These are phyloP conservation scores for Cymbomonas tetramitiformis DNA, from an alignment of 139 green algal genomes.

Conservation along the genomic window DNA sequence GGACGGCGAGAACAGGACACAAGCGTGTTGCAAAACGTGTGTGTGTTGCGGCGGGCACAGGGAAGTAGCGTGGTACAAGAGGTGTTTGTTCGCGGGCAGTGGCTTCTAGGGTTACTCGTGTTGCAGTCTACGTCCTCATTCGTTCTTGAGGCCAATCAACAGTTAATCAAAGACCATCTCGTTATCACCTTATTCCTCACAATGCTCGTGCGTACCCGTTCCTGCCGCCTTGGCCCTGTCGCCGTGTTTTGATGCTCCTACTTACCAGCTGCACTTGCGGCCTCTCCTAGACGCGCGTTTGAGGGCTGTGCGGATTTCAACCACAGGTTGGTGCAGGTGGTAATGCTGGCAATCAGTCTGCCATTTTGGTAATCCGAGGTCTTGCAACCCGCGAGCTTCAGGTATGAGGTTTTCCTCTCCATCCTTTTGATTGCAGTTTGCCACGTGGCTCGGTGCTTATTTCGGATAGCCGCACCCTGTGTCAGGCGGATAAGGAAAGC, in stretches of 20 bases:
- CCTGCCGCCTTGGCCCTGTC: too few species aligned
- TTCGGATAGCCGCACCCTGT: too few species aligned
- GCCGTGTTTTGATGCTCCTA: slow-evolving; percentile 31
- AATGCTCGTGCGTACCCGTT: too few species aligned
- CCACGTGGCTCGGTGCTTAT: too few species aligned
- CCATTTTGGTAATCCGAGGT: slow-evolving; percentile 79
- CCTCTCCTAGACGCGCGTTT: too few species aligned
- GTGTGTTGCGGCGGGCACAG: too few species aligned
- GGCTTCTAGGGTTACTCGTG: slow-evolving; percentile 64
- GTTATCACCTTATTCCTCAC: slow-evolving; percentile 85
- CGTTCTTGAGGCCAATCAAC: slow-evolving; percentile 60
- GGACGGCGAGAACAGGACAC: too few species aligned
- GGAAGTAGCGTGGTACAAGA: slow-evolving; percentile 10
- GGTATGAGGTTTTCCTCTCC: too few species aligned
- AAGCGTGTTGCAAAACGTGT: too few species aligned
- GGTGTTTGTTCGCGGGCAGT: slow-evolving; percentile 33
- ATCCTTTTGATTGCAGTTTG: too few species aligned
- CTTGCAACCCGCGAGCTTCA: slow-evolving; percentile 38
- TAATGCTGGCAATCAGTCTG: slow-evolving; percentile 74
- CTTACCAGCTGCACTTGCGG: too few species aligned
- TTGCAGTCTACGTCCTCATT: slow-evolving; percentile 58
- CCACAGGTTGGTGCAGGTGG: slow-evolving; percentile 45
- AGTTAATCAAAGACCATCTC: slow-evolving; percentile 57
- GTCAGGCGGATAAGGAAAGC: neutral
- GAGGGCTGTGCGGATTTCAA: too few species aligned